phyloP scores from a whole-genome alignment of 306 rosid genomes.

The Fragaria nilgerrensis region DNA sequence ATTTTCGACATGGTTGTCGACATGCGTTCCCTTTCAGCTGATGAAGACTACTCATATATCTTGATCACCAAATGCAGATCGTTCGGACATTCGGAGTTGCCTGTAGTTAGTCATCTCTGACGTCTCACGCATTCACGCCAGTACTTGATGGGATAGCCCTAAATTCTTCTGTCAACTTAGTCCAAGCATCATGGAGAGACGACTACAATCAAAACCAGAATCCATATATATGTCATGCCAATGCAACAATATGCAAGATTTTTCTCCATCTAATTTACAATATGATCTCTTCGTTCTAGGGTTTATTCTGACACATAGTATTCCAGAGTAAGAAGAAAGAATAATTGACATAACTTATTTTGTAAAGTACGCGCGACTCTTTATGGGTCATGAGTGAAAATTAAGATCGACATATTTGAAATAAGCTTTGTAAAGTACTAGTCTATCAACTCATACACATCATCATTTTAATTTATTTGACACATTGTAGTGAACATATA shows the following conservation, averaged over 20 bases:
- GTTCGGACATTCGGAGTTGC: not conserved
- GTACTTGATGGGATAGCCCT: conserved; percentile 1
- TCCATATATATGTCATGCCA: not conserved
- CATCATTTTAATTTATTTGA: too few relatives aligned
- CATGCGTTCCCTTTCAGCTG: conserved; percentile 19
- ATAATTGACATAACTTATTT: too few relatives aligned
- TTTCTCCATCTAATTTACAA: not conserved
- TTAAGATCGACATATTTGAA: too few relatives aligned
- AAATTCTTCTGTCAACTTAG: not conserved
- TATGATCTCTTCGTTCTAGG: too few relatives aligned
- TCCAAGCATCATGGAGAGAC: not conserved
- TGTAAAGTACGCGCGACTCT: too few relatives aligned
- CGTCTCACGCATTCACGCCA: not conserved
- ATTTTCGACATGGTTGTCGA: not conserved
- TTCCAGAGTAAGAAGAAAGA: too few relatives aligned
- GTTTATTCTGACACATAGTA: too few relatives aligned
- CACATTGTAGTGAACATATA: too few relatives aligned
- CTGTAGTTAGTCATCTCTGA: conserved; percentile 9
- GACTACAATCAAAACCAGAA: not conserved
- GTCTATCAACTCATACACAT: too few relatives aligned
- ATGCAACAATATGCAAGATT: not conserved
- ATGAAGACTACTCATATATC: conserved; percentile 19
- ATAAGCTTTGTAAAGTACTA: too few relatives aligned
- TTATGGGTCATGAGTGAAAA: too few relatives aligned
- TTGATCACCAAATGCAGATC: not conserved